Evolutionary conservation across 2,329 filamentous ascomycete species (phyloP).

Genomic region (Talaromyces sp.): DNA sequence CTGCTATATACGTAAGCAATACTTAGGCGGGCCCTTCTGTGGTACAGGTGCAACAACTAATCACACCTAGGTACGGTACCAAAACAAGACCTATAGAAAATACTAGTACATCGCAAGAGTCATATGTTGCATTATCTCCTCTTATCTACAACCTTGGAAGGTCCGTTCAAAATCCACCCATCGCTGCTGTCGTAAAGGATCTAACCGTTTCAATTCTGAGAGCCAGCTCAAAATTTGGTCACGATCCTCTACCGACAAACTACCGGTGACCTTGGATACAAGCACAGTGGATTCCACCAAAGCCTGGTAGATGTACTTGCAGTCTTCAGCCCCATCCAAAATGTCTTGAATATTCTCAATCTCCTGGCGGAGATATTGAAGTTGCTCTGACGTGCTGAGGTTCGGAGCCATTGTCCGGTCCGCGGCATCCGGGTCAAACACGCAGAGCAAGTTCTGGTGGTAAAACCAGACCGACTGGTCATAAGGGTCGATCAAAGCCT

Average conservation of each 20-base stretch:
- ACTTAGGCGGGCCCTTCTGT: no score
- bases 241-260: slow-evolving; percentile 47
- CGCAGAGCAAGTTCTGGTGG: slow-evolving; percentile 81
- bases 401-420: slow-evolving; percentile 65
- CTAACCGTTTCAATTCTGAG: slow-evolving; percentile 66
- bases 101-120: background rate
- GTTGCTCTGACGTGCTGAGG: slow-evolving; percentile 63
- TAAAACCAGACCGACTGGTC: slow-evolving; percentile 98
- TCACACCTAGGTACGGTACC: background rate
- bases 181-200: slow-evolving; percentile 72
- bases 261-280: slow-evolving; percentile 54
- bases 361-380: slow-evolving; percentile 69
- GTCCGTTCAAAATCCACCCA: slow-evolving; percentile 70
- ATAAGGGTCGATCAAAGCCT: slow-evolving; percentile 84
- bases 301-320: slow-evolving; percentile 89
- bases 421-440: slow-evolving; percentile 57
- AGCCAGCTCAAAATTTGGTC: slow-evolving; percentile 62
- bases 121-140: background rate
- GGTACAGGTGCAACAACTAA: background rate
- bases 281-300: slow-evolving; percentile 73
- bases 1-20: no score
- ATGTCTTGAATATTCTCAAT: slow-evolving; percentile 72
- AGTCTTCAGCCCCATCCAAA: slow-evolving; percentile 67
- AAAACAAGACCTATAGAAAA: background rate
- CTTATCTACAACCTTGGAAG: slow-evolving; percentile 43